Conservation (phyloP, 2,329 filamentous ascomycete species). For the Akanthomyces dipterigenus region DNA sequence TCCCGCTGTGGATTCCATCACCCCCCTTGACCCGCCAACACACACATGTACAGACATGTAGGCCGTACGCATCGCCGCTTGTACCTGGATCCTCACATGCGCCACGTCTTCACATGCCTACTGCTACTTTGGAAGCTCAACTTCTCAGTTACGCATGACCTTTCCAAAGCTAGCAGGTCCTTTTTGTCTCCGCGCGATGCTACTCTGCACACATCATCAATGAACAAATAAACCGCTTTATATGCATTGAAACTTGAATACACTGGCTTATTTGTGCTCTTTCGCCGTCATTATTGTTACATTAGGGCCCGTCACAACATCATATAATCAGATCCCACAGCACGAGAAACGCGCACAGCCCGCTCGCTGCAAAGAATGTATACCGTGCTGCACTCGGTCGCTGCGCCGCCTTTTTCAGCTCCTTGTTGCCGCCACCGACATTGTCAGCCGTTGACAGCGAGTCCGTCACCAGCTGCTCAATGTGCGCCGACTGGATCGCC, state of each 20-base stretch:
- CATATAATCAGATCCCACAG: constrained; percentile 68
- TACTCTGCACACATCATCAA: background rate
- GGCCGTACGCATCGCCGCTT: background rate
- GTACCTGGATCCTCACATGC: constrained; percentile 1
- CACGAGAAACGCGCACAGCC: constrained; percentile 66
- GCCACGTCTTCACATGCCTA: background rate
- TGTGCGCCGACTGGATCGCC: constrained; percentile 77
- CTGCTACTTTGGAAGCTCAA: background rate
- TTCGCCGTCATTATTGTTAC: background rate
- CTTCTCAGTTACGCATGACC: background rate
- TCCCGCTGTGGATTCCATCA: background rate
- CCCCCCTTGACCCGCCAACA: too few species aligned
- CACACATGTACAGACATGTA: too few species aligned
- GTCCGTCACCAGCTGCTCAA: constrained; percentile 81
- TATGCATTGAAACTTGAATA: constrained; percentile 2
- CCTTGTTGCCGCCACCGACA: constrained; percentile 80
- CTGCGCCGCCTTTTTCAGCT: constrained; percentile 77
- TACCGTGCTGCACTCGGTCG: constrained; percentile 65
- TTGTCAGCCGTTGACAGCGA: constrained; percentile 78
- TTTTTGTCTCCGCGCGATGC: background rate
- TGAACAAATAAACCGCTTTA: too few species aligned
- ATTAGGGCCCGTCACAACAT: background rate
- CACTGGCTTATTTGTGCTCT: background rate
- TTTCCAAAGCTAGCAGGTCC: background rate
- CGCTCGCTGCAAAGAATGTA: constrained; percentile 74